Conservation (phyloP, 2,329 filamentous ascomycete species). For the Xylariaceae sp. region DNA sequence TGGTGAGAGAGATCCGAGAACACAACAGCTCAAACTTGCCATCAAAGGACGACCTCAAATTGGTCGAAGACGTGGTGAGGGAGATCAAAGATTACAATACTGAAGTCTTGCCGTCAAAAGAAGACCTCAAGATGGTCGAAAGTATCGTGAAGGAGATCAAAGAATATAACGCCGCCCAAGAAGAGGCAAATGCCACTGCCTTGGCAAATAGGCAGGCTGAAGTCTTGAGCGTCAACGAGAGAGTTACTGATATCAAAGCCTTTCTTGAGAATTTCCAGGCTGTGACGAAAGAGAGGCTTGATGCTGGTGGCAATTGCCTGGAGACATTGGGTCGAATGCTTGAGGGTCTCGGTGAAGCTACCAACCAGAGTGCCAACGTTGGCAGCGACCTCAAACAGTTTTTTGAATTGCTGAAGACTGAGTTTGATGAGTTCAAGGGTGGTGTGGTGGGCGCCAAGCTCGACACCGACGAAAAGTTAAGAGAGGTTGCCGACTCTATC, state of each 20-base stretch:
- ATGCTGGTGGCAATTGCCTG: constrained; percentile 67
- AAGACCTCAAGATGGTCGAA: constrained; percentile 67
- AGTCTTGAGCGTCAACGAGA: constrained; percentile 71
- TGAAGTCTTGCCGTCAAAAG: constrained; percentile 38
- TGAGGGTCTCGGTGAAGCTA: constrained; percentile 60
- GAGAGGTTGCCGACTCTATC: constrained; percentile 52
- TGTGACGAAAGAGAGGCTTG: constrained; percentile 70
- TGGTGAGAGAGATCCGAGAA: constrained; percentile 69
- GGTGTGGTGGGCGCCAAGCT: constrained; percentile 75
- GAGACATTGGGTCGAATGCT: constrained; percentile 69
- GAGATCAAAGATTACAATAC: constrained; percentile 67
- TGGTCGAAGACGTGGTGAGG: constrained; percentile 63
- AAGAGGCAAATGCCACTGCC: constrained; percentile 70
- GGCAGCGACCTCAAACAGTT: constrained; percentile 66
- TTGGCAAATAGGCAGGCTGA: constrained; percentile 83
- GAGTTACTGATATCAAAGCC: constrained; percentile 72
- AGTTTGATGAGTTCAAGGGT: constrained; percentile 82
- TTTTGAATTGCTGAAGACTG: constrained; percentile 70
- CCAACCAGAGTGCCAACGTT: constrained; percentile 54
- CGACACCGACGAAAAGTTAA: constrained; percentile 76
- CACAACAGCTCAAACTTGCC: constrained; percentile 45
- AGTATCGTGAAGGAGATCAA: constrained; percentile 67
- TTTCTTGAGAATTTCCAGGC: constrained; percentile 76
- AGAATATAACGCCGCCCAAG: constrained; percentile 62
- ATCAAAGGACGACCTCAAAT: constrained; percentile 58